These are phyloP conservation scores for Endoconidiophora laricicola DNA, from an alignment of 2,329 filamentous ascomycete species.

Conservation along the genomic window DNA sequence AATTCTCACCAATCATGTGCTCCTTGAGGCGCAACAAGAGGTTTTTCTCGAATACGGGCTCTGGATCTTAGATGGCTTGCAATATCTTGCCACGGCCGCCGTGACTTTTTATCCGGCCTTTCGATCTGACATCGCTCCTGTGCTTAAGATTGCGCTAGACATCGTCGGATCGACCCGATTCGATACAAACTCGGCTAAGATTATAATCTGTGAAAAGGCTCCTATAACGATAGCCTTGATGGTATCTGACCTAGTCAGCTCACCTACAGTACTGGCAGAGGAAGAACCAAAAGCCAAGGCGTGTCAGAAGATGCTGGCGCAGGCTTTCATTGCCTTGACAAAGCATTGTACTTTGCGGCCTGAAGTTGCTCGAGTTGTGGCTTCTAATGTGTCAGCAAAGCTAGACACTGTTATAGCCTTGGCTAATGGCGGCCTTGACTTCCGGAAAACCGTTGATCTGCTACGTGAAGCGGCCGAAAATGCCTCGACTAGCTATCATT, in stretches of 20 bases:
- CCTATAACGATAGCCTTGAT: conserved; percentile 23
- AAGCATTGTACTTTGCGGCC: conserved; percentile 15
- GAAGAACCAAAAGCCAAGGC: conserved; percentile 17
- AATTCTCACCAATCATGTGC: conserved; percentile 26
- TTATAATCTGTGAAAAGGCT: conserved; percentile 8
- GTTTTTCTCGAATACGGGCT: conserved; percentile 22
- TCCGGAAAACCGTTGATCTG: background rate
- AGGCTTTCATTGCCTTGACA: conserved; percentile 24
- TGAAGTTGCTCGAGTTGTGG: conserved; percentile 6
- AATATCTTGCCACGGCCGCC: conserved; percentile 26
- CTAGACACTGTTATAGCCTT: background rate
- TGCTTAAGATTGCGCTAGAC: conserved; percentile 24
- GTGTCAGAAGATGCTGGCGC: conserved; percentile 22
- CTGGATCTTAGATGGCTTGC: conserved; percentile 34
- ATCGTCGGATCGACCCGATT: conserved; percentile 17
- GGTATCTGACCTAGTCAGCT: conserved; percentile 25
- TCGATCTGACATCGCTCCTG: conserved; percentile 19
- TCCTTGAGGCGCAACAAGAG: conserved; percentile 20
- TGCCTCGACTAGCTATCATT: background rate
- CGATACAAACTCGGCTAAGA: conserved; percentile 3
- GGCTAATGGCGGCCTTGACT: background rate
- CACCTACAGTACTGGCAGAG: conserved; percentile 19
- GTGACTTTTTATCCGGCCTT: conserved; percentile 21
- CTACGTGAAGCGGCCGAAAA: conserved; percentile 7
- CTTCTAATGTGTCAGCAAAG: conserved; percentile 9